Evolutionary conservation across 2,329 filamentous ascomycete species (phyloP), one percentile per base, ranked within the genome.

Genomic region (Venturiaceae sp.): DNA sequence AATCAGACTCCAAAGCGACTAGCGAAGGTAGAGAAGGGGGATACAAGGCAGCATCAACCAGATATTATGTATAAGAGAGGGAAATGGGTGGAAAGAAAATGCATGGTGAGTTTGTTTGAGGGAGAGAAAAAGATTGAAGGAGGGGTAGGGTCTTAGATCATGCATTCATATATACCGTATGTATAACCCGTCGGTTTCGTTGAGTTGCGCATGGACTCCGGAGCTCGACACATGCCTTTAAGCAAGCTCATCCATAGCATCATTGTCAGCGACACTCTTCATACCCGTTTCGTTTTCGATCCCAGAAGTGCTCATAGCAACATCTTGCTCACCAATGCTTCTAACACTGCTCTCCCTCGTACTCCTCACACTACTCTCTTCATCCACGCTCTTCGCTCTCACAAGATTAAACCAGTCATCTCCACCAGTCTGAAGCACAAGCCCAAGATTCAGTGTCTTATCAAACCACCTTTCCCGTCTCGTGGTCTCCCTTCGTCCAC

Each of bases 391-490:
- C 4, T 30, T 23, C 3, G n/a, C 32, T 30, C 19, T 53, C 52
- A 34, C 28, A 23, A 53, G 19, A 39, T 44, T 34, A 16, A 5
- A n/a, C 55, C 55, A 57, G 3, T 32, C 39, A 8, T 33, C 23
- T 1, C 55, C 55, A 2, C 26, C 57, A 26, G 57, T 58, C 21
- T 14, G n/a, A 14, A 58, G 9, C 1, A 75, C 69, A 3, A 83
- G 75, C 64, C 88, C 84, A 9, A 89, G 69, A 11, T 77, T 75
- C 16, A 61, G 33, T 13, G 21, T 6, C 3, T 79, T 75, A 0
- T 80, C 76, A 66, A 95, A 92, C 78, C 90, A 94, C 60, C 79
- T 80, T 61, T 92, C 88, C 53, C 82, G 78, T 44, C 89, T 79
- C 7, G 85, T 88, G 2, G 75, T 82, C 32, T 79, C 78, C 61